Percentiles rank a stretch among this genome's conserved stretches.
These are phyloP conservation scores for Centaurea solstitialis DNA, from an alignment of 129 eudicot genomes.

Conservation along the genomic window DNA sequence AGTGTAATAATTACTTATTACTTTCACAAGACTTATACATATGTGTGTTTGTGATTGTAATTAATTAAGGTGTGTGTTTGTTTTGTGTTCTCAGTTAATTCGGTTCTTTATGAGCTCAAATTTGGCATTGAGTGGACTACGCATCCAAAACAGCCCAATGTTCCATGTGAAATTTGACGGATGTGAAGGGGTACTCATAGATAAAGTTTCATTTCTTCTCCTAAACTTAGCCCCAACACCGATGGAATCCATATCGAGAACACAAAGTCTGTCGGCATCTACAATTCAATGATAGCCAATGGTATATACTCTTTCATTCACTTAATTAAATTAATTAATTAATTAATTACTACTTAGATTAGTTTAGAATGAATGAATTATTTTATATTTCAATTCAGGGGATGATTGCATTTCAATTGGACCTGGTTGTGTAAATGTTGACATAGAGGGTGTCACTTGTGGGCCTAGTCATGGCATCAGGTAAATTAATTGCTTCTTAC, in stretches of 20 bases:
- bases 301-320: conserved; percentile 36
- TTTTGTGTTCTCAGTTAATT: conserved; percentile 60
- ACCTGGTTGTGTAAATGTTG: conserved; percentile 77
- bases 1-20: conserved; percentile 22
- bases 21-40: background rate
- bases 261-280: conserved; percentile 79
- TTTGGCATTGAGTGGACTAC: conserved; percentile 54
- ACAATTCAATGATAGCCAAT: conserved; percentile 74
- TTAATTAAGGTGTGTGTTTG: background rate
- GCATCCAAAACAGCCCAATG: conserved; percentile 87
- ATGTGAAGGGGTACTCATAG: conserved; percentile 82
- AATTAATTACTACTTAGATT: background rate
- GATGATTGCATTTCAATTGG: conserved; percentile 98
- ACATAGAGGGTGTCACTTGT: conserved; percentile 78
- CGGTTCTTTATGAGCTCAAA: conserved; percentile 93
- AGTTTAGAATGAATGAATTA: background rate
- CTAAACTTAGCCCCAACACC: conserved; percentile 89
- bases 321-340: too few species aligned
- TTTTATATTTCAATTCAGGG: conserved; percentile 36
- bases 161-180: conserved; percentile 98
- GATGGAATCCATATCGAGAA: conserved; percentile 93
- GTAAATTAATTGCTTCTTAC: too few species aligned
- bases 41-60: background rate
- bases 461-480: conserved; percentile 99
- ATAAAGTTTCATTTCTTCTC: conserved; percentile 81